Conservation (phyloP, 768 basidiomycete species). For the Hypsizygus marmoreus region DNA sequence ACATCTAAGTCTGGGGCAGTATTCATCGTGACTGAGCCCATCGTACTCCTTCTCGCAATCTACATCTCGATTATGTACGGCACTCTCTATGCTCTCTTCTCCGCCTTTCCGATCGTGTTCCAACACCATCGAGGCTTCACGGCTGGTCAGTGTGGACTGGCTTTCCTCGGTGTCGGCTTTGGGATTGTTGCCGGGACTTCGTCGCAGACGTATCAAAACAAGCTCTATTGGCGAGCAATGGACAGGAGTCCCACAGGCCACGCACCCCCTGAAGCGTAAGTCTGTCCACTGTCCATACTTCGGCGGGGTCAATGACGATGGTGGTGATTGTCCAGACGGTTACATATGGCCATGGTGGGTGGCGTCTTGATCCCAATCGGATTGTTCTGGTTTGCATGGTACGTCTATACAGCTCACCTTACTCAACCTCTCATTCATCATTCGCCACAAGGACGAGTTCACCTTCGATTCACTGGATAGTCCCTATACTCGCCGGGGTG, state of each 20-base stretch:
- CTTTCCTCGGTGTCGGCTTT: conserved; percentile 65
- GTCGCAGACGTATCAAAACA: conserved; percentile 55
- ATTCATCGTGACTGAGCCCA: conserved; percentile 64
- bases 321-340: conserved; percentile 43
- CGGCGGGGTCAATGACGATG: not conserved
- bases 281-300: conserved; percentile 7
- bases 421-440: not conserved
- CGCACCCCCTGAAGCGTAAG: conserved; percentile 64
- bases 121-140: conserved; percentile 53
- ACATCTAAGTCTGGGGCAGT: conserved; percentile 30
- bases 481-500: conserved; percentile 63
- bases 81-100: conserved; percentile 64
- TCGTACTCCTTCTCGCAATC: conserved; percentile 57
- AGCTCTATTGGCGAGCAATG: conserved; percentile 52
- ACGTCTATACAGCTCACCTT: conserved; percentile 1
- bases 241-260: conserved; percentile 46
- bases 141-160: conserved; percentile 56
- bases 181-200: conserved; percentile 54
- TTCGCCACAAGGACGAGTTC: conserved; percentile 43
- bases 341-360: conserved; percentile 59
- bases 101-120: conserved; percentile 63
- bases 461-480: conserved; percentile 62
- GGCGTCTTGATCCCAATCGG: conserved; percentile 56
- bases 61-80: conserved; percentile 66
- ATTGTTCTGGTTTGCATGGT: conserved; percentile 72